A percentile compares a stretch with the other conserved stretches of the same genome.
phyloP scores from a whole-genome alignment of 345 rosid genomes.

The Noccaea bulbosa region DNA sequence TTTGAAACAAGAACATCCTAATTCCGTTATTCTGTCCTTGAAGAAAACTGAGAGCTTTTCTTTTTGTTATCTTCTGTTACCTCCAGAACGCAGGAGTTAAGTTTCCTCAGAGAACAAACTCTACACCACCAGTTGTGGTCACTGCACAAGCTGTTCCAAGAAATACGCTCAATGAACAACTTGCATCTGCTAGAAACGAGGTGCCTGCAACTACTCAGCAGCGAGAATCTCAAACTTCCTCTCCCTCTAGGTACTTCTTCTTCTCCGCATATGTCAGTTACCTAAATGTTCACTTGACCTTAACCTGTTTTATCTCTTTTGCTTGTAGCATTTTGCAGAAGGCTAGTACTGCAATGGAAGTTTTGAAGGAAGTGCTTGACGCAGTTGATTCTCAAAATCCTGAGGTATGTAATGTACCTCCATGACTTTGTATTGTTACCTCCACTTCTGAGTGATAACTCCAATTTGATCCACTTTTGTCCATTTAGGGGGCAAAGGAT shows the following conservation, averaged over 20 bases:
- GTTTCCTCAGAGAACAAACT: constrained; percentile 65
- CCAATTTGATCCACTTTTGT: constrained; percentile 20
- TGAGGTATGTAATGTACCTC: constrained; percentile 57
- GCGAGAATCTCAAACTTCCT: constrained; percentile 53
- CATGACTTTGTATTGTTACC: too few relatives aligned
- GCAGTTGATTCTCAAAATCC: constrained; percentile 82
- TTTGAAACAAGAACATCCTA: constrained; percentile 20
- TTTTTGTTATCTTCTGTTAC: constrained; percentile 29
- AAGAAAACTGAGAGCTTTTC: constrained; percentile 23
- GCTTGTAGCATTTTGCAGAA: constrained; percentile 78
- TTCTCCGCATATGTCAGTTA: constrained; percentile 16
- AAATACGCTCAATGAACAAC: constrained; percentile 62
- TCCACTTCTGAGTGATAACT: constrained; percentile 23
- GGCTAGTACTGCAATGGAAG: constrained; percentile 84
- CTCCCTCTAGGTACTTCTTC: constrained; percentile 78
- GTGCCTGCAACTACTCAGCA: constrained; percentile 46
- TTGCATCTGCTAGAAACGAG: constrained; percentile 58
- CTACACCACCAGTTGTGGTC: constrained; percentile 49
- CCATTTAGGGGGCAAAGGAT: constrained; percentile 75
- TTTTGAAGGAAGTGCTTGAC: constrained; percentile 86
- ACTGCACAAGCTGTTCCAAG: constrained; percentile 48
- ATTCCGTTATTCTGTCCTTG: constrained; percentile 5
- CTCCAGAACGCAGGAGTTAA: constrained; percentile 81
- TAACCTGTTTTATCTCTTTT: constrained; percentile 27
- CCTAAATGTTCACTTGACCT: neutral